Evolutionary conservation across 208 protist genomes (phyloP), one percentile per base, ranked within the genome.

Genomic region (Trypanosomatidae sp.): DNA sequence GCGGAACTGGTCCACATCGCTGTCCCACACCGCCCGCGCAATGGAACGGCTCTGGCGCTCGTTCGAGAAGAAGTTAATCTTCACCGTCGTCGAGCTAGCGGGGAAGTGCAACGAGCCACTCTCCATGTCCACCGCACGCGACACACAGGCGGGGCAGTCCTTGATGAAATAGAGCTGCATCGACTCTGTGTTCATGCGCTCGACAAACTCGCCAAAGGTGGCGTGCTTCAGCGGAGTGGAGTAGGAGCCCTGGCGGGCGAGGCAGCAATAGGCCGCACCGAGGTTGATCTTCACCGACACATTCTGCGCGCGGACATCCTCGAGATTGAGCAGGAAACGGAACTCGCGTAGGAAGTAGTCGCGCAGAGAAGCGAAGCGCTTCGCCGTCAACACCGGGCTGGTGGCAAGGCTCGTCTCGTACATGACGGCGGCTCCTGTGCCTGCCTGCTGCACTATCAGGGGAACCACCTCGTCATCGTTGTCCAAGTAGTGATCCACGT

Each of bases 91-190:
- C 59, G 92, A 80, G 44, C 62, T 76, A 43, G 87, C 80, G 67
- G 92, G 87, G 70, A 91, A 85, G 75, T 92, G 82, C 25, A 91
- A 73, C 30, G 80, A 85, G 15, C 88, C 88, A 73, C 88, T 91
- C 76, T 92, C 83, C 73, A 84, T 86, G 68, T 94, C 86, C 55
- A 96, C 89, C 2, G 89, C 91, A 43, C 89, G 89, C 36, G 89
- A 93, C 55, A 96, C 88, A 75, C 88, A 94, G 17, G 76, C 76
- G 17, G 91, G 91, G 52, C 87, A 90, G 74, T 96, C 91, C 33
- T 84, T 84, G 44, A 96, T 82, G 66, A 96, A 96, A 72, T 94
- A 96, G 56, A 96, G 65, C 81, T 96, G 89, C 87, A 96, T 89
- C 52, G 84, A 91, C 79, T 96, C 88, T 30, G 93, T 85, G 77